These are phyloP conservation scores for Circinella umbellata DNA, from an alignment of 371 early-diverging fungal species.

Conservation along the genomic window DNA sequence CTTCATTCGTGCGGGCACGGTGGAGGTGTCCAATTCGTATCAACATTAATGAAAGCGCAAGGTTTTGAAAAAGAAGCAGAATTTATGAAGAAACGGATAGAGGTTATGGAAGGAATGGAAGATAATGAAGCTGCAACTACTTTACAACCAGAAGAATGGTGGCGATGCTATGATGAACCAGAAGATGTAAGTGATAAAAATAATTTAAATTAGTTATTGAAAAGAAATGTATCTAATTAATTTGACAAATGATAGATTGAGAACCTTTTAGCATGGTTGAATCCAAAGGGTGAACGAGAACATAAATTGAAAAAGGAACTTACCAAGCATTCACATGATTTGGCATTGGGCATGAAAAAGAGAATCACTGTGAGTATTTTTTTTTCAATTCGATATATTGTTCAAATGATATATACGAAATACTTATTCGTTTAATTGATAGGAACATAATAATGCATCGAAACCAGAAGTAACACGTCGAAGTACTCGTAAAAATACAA, in stretches of 20 bases:
- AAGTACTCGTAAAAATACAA: slow-evolving; percentile 50
- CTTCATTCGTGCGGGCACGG: slow-evolving; percentile 52
- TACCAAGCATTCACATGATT: slow-evolving; percentile 44
- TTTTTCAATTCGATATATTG: background rate
- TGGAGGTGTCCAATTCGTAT: slow-evolving; percentile 38
- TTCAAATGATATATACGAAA: no score
- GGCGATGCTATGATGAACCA: slow-evolving; percentile 69
- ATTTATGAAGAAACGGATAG: slow-evolving; percentile 30
- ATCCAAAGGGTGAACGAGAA: slow-evolving; percentile 79
- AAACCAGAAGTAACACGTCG: slow-evolving; percentile 47
- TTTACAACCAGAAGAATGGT: slow-evolving; percentile 37
- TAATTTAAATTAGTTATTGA: no score
- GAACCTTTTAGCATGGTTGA: slow-evolving; percentile 72
- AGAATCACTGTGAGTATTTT: slow-evolving; percentile 34
- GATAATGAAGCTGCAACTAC: slow-evolving; percentile 5
- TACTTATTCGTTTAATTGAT: background rate
- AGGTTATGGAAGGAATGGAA: slow-evolving; percentile 4
- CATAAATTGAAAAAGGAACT: slow-evolving; percentile 57
- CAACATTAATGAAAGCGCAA: slow-evolving; percentile 34
- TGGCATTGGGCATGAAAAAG: slow-evolving; percentile 58
- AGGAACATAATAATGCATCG: slow-evolving; percentile 27
- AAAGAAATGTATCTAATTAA: background rate
- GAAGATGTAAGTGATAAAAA: slow-evolving; percentile 48
- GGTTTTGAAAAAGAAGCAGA: slow-evolving; percentile 32
- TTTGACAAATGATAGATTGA: slow-evolving; percentile 52